Base-by-base conservation (phyloP, 805 yeast genomes). In the Hanseniaspora clermontiae region DNA sequence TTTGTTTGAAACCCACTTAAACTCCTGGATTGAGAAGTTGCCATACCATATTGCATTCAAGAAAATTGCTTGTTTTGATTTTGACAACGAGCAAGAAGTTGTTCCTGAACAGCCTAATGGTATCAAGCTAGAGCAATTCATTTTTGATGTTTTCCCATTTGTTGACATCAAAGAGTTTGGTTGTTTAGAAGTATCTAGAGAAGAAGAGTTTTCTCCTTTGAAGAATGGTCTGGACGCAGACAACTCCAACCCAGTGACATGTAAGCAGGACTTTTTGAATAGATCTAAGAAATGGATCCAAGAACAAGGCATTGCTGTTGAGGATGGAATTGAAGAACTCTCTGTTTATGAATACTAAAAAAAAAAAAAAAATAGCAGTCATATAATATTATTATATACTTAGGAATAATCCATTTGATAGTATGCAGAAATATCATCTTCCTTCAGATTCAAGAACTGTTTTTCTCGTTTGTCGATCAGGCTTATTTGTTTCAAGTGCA, bases 31-130 rank as follows among this genome's bases (percentile, higher is more conserved):
- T 60, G 67, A 77, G 3, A 74, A 69, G 62, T 76, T 93, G 65
- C 97, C 97, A n/a, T 91, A 83, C 73, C 99, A 93, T 70, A 80
- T 91, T 66, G 98, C 99, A 24, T 79, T 77, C 67, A 93, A 93
- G 78, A 91, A 89, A 73, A 87, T 93, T 60, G 81, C 87, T 2
- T 71, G 69, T 55, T 76, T 79, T 51, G 80, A 82, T 63, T 61
- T 70, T 24, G 65, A 63, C 0, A 71, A 79, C 0, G 80, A 80
- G 34, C 19, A 27, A 31, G 67, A 72, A 51, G 66, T 71, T 42
- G 64, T 78, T 62, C 96, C 97, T n/a, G 62, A 74, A 1, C 77
- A 74, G 57, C 87, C 91, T 49, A 93, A 93, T 68, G 98, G 97
- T 45, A 82, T 91, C 66, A 93, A 93, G 68, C 76, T 93, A 65